Conservation (phyloP, 345 rosid genomes). For the Aegle marmelos region DNA sequence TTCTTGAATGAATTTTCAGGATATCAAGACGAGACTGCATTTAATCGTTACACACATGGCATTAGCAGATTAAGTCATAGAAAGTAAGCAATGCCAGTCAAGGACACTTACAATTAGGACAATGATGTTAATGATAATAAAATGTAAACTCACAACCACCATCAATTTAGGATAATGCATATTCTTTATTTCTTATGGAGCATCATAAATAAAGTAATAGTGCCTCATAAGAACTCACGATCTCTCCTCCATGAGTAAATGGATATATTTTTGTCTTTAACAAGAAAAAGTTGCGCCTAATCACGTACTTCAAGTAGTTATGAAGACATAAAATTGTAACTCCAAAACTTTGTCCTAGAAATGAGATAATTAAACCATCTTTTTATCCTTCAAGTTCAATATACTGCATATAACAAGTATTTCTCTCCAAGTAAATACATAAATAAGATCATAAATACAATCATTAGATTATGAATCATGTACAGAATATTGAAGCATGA, state of each 20-base stretch:
- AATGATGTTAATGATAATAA: no score
- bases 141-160: neutral
- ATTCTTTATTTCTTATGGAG: neutral
- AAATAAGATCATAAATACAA: neutral
- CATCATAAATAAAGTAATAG: neutral
- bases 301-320: neutral
- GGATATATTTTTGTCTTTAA: neutral
- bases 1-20: constrained; percentile 94
- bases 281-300: neutral
- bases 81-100: neutral
- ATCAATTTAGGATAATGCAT: neutral
- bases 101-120: neutral
- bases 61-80: neutral
- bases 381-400: neutral
- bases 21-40: constrained; percentile 91
- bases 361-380: neutral
- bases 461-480: neutral
- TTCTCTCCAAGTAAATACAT: neutral
- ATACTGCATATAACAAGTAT: neutral
- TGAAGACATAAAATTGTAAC: neutral
- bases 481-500: neutral
- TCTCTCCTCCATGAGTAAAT: neutral
- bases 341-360: neutral
- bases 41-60: neutral
- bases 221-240: neutral